A percentile compares a stretch with the other conserved stretches of the same genome.
These are phyloP conservation scores for Cordyceps tenuipes DNA, from an alignment of 2,329 filamentous ascomycete genomes.

Conservation along the genomic window DNA sequence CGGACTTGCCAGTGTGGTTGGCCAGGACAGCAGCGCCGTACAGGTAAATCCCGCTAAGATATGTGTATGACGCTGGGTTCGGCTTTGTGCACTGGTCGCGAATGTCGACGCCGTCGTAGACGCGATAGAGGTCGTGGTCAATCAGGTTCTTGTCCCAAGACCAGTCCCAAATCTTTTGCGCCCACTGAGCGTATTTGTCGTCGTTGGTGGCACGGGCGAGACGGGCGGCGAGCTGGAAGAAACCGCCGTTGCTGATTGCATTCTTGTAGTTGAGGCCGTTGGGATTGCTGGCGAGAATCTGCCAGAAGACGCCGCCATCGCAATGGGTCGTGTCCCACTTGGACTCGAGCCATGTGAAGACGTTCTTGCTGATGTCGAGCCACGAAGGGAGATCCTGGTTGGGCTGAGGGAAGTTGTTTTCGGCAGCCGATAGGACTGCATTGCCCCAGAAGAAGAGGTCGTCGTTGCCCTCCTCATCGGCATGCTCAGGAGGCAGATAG, in stretches of 20 bases:
- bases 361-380: slow-evolving; percentile 54
- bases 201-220: slow-evolving; percentile 63
- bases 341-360: slow-evolving; percentile 58
- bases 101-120: slow-evolving; percentile 56
- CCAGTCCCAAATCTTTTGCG: slow-evolving; percentile 60
- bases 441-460: slow-evolving; percentile 63
- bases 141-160: slow-evolving; percentile 48
- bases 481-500: slow-evolving; percentile 50
- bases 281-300: slow-evolving; percentile 62
- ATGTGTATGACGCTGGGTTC: slow-evolving; percentile 53
- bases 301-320: slow-evolving; percentile 63
- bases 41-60: slow-evolving; percentile 57
- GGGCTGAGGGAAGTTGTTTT: slow-evolving; percentile 51
- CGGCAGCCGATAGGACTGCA: slow-evolving; percentile 54
- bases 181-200: slow-evolving; percentile 58
- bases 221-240: slow-evolving; percentile 73
- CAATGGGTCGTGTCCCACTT: slow-evolving; percentile 62
- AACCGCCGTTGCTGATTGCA: slow-evolving; percentile 65
- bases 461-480: slow-evolving; percentile 56
- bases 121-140: slow-evolving; percentile 37
- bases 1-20: slow-evolving; percentile 45
- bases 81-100: slow-evolving; percentile 43
- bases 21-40: slow-evolving; percentile 57
- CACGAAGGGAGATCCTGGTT: slow-evolving; percentile 44
- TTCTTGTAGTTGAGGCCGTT: slow-evolving; percentile 72